Base-by-base conservation (phyloP, 1,139 yeast species). In the Suhomyces chickasaworum region DNA sequence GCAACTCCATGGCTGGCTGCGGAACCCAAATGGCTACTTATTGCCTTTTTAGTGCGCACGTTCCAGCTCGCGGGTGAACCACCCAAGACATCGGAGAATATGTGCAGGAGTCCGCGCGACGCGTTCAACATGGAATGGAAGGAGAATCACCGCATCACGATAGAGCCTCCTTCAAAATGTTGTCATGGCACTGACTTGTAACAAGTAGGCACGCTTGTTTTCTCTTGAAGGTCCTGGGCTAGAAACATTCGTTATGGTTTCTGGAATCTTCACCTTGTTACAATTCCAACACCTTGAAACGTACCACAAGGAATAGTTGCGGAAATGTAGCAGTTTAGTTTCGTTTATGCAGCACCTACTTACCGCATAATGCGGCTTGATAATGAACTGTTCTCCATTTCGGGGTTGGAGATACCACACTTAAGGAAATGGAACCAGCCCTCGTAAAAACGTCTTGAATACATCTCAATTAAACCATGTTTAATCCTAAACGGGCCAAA, bases 1-100 rank as follows among this genome's bases (percentile, higher is more conserved):
- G 40, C 40, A 25, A 27, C 20, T 4, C 17, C 22, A 34, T 7
- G 30, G 42, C 42, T 39, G 42, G 42, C 31, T 39, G 39, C 16
- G 12, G 13, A 12, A 10, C 44, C 39, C 21, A 32, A 39, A 20
- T 16, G 30, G 35, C 33, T 29, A 29, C 35, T 21, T 18, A 15
- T 29, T 29, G 7, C 32, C 32, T 6, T 13, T 13, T 15, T 29
- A 15, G 32, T 13, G 10, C 32, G 7, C 29, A 25, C 15, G 32
- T 29, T 7, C 17, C 32, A 15, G 16, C 13, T 25, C 13, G 13
- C n/a, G 5, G 29, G 13, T n/a, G 29, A 13, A 13, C 29, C 10
- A 6, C 13, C n/a, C 29, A 8, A 10, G 12, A 10, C 29, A 25
- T 25, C 32, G 5, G 8, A 13, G 17, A 12, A 9, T 29, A 13